phyloP scores from a whole-genome alignment of 208 protist genomes.

The Kentomonas sorsogonicus region DNA sequence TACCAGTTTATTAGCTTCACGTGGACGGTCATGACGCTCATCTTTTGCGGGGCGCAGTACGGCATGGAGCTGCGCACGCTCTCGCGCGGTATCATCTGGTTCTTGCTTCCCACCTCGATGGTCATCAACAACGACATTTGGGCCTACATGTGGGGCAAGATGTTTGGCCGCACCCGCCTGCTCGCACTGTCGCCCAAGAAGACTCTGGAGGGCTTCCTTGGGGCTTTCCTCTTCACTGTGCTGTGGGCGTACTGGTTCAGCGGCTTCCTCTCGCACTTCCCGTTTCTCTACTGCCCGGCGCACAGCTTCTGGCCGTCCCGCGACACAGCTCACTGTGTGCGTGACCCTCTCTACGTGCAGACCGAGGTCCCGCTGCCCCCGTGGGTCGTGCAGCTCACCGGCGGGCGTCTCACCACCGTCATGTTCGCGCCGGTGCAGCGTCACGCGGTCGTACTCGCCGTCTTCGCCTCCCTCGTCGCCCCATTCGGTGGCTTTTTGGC shows the following conservation, averaged over 20 bases:
- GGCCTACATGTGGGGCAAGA: conserved; percentile 88
- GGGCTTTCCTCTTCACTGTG: conserved; percentile 86
- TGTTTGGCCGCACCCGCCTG: conserved; percentile 82
- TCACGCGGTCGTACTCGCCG: conserved; percentile 92
- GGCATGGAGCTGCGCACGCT: conserved; percentile 72
- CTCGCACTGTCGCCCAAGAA: conserved; percentile 90
- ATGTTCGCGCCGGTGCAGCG: conserved; percentile 79
- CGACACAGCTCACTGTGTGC: conserved; percentile 46
- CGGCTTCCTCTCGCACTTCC: conserved; percentile 82
- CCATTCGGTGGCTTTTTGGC: conserved; percentile 99
- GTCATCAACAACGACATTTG: conserved; percentile 91
- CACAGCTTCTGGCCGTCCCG: conserved; percentile 55
- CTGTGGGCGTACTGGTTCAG: conserved; percentile 89
- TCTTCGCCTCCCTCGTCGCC: conserved; percentile 94
- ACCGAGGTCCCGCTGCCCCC: conserved; percentile 41
- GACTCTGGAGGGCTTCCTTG: conserved; percentile 89
- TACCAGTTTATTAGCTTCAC: conserved; percentile 91
- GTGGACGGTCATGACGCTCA: conserved; percentile 83
- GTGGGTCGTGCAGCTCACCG: conserved; percentile 49
- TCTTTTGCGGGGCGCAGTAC: conserved; percentile 65
- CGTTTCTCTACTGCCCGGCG: conserved; percentile 84
- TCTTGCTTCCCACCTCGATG: conserved; percentile 83
- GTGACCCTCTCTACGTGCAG: conserved; percentile 72
- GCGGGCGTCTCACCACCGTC: conserved; percentile 35
- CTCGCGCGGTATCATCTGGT: conserved; percentile 91